Base-by-base conservation (phyloP, 2,329 filamentous ascomycete species). In the Cordyceps cateniannulata region DNA sequence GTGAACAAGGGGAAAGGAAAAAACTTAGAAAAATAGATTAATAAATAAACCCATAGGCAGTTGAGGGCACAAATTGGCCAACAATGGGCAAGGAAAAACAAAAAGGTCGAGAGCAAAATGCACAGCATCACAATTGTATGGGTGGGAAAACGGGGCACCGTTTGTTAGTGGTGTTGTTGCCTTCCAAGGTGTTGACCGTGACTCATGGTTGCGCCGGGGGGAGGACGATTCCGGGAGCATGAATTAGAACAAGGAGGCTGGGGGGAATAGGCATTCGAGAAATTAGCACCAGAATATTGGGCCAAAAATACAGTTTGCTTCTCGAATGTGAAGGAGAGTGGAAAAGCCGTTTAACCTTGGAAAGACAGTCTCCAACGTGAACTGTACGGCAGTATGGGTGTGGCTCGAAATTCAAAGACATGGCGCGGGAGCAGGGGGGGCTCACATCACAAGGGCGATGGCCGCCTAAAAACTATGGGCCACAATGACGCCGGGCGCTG, bases 21-120 rank as follows among this genome's bases (percentile, higher is more conserved):
- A 18, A n/a, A n/a, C n/a, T n/a, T n/a, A 51, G n/a, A 29, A 24
- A 20, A 10, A 45, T 47, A 27, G 10, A 35, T 14, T 35, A 9
- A 35, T 35, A 35, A 35, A 35, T 35, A 35, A 35, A 35, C 3
- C 4, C n/a, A n/a, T n/a, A n/a, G n/a, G n/a, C n/a, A n/a, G n/a
- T n/a, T n/a, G n/a, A 14, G n/a, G n/a, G 40, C 18, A 35, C n/a
- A 35, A 56, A 56, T 47, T 55, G 52, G 38, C 52, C 54, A 57
- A 57, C 54, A 48, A 57, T 48, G n/a, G 53, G 18, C 14, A 27
- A 57, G 32, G 29, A 29, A 57, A 29, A 57, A 12, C 1, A 9
- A 27, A 40, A 24, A 47, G 14, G 14, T 44, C 12, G 27, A 42
- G 16, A 40, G 10, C 18, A 32, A 14, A 35, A 14, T 35, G 18